Conservation (phyloP, 148 eudicot genomes). For the Rhododendron ovatum region DNA sequence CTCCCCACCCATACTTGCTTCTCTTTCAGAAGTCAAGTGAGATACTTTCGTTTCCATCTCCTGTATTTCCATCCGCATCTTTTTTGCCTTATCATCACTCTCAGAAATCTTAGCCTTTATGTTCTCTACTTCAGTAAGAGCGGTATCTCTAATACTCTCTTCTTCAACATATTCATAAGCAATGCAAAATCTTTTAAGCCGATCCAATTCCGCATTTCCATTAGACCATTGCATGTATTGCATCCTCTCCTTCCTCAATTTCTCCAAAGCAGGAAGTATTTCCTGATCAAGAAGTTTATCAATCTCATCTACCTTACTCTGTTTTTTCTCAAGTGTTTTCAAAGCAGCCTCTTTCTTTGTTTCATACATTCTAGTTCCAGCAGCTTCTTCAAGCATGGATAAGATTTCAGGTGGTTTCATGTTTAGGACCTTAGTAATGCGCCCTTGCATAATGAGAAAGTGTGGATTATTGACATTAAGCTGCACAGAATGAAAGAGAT, state of each 20-base stretch:
- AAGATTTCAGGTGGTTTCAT: slow-evolving; percentile 99
- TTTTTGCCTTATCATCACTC: slow-evolving; percentile 38
- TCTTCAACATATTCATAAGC: slow-evolving; percentile 89
- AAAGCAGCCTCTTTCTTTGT: slow-evolving; percentile 95
- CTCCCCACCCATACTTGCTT: slow-evolving; percentile 92
- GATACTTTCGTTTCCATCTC: slow-evolving; percentile 66
- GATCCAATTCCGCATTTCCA: slow-evolving; percentile 83
- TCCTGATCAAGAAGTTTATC: slow-evolving; percentile 87
- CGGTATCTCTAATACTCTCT: slow-evolving; percentile 74
- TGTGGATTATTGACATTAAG: slow-evolving; percentile 97
- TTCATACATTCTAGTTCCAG: slow-evolving; percentile 99
- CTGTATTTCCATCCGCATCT: slow-evolving; percentile 57
- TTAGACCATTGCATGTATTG: slow-evolving; percentile 99
- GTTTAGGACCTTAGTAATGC: slow-evolving; percentile 92
- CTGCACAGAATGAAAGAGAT: slow-evolving; percentile 98
- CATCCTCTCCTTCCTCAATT: slow-evolving; percentile 86
- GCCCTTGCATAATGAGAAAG: slow-evolving; percentile 99
- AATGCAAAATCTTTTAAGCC: slow-evolving; percentile 86
- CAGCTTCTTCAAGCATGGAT: slow-evolving; percentile 99
- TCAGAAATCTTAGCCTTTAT: slow-evolving; percentile 58
- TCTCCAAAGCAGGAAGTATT: slow-evolving; percentile 89
- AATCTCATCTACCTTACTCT: slow-evolving; percentile 87
- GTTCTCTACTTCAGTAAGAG: slow-evolving; percentile 60
- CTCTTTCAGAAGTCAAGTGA: slow-evolving; percentile 66
- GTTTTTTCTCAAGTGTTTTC: slow-evolving; percentile 92